These are phyloP conservation scores for Mesembryanthemum crystallinum DNA, from an alignment of 148 eudicot species.

Conservation along the genomic window DNA sequence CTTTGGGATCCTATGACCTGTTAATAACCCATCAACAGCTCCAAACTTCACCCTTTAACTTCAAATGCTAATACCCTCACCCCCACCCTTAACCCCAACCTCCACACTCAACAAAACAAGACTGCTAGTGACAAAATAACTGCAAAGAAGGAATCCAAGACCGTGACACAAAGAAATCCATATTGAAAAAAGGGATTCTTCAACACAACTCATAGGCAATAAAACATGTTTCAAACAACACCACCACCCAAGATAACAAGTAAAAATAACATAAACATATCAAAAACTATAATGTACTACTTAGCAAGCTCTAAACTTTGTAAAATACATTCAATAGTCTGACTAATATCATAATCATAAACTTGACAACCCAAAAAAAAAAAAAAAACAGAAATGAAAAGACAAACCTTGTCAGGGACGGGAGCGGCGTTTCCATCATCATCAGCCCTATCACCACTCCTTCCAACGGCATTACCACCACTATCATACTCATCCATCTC, in stretches of 20 bases:
- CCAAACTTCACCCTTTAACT: neutral
- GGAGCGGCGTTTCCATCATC: slow-evolving; percentile 67
- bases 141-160: neutral
- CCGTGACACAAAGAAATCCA: neutral
- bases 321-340: no score
- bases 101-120: no score
- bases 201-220: neutral
- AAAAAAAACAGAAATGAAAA: neutral
- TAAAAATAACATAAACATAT: neutral
- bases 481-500: slow-evolving; percentile 68
- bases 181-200: neutral
- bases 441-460: slow-evolving; percentile 47
- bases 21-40: neutral
- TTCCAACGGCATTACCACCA: slow-evolving; percentile 47
- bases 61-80: neutral
- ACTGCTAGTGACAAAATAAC: neutral
- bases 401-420: slow-evolving; percentile 62
- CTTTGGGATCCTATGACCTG: neutral
- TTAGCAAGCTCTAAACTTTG: neutral
- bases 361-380: no score
- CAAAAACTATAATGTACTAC: neutral
- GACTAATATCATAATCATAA: no score
- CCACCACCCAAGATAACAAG: neutral
- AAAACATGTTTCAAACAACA: neutral
- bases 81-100: neutral